Conservation (phyloP, 352 stramenopile species). For the Globisporangium cystogenes region DNA sequence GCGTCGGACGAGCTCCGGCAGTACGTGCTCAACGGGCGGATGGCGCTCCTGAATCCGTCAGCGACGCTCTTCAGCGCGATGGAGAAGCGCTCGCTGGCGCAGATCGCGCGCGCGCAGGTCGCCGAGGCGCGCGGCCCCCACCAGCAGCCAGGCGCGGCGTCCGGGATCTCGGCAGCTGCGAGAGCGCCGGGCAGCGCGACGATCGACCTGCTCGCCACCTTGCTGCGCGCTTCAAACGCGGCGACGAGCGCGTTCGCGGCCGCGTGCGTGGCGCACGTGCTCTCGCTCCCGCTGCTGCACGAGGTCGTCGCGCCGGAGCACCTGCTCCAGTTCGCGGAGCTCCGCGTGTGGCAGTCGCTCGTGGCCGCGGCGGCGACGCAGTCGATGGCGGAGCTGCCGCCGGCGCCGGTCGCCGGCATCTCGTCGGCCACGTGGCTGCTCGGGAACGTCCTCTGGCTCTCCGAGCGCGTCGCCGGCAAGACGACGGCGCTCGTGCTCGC, state of each 20-base stretch:
- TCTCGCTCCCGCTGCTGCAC: conserved; percentile 39
- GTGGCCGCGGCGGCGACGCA: conserved; percentile 18
- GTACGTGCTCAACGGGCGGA: conserved; percentile 22
- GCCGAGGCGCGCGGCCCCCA: background rate
- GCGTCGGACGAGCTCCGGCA: conserved; percentile 19
- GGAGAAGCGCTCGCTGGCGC: conserved; percentile 18
- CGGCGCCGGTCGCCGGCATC: conserved; percentile 39
- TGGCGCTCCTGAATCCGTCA: conserved; percentile 13
- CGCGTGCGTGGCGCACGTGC: background rate
- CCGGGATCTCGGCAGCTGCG: background rate
- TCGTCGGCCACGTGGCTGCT: conserved; percentile 53
- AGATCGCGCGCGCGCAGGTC: conserved; percentile 9
- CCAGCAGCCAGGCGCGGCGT: conserved; percentile 4
- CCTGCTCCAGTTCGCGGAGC: conserved; percentile 19
- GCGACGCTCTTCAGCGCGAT: conserved; percentile 21
- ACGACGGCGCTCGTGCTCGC: conserved; percentile 18
- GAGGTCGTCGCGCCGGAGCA: conserved; percentile 19
- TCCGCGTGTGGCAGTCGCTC: conserved; percentile 24
- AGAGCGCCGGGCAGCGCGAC: background rate
- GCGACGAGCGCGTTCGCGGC: background rate
- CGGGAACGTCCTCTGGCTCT: conserved; percentile 58
- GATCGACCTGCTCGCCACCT: conserved; percentile 3
- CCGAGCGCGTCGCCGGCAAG: conserved; percentile 28
- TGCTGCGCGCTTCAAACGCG: background rate
- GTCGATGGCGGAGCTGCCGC: conserved; percentile 25